phyloP scores from a whole-genome alignment of 177 flowering plant genomes.

The Vitis hybrid region DNA sequence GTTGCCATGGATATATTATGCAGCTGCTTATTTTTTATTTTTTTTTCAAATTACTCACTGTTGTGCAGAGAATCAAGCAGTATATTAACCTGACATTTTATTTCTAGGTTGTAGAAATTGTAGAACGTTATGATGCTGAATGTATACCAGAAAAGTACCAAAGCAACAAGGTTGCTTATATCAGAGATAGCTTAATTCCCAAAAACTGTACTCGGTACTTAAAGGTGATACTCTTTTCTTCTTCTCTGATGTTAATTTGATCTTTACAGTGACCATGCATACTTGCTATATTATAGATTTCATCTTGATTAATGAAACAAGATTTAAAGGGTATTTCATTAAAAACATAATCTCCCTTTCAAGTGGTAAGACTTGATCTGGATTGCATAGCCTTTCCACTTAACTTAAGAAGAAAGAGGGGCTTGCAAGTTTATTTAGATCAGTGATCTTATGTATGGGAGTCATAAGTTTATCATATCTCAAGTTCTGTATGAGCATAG shows the following conservation, averaged over 20 bases:
- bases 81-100: constrained; percentile 7
- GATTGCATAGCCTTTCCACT: too few species aligned
- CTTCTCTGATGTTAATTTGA: not conserved
- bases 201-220: constrained; percentile 58
- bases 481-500: too few species aligned
- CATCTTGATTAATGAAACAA: too few species aligned
- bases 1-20: constrained; percentile 6
- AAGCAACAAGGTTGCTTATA: constrained; percentile 60
- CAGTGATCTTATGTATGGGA: too few species aligned
- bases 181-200: constrained; percentile 47
- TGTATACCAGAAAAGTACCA: constrained; percentile 58
- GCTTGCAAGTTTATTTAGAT: too few species aligned
- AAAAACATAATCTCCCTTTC: too few species aligned
- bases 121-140: constrained; percentile 68
- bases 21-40: not conserved
- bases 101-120: constrained; percentile 74
- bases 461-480: too few species aligned
- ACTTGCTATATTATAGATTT: not conserved
- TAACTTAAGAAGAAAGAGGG: too few species aligned
- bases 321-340: too few species aligned
- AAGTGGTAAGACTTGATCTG: too few species aligned
- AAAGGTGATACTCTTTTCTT: constrained; percentile 41
- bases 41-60: not conserved
- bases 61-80: not conserved
- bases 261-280: not conserved